These are phyloP conservation scores for Knoxia roxburghii DNA, from an alignment of 257 asterid genomes.

Conservation along the genomic window DNA sequence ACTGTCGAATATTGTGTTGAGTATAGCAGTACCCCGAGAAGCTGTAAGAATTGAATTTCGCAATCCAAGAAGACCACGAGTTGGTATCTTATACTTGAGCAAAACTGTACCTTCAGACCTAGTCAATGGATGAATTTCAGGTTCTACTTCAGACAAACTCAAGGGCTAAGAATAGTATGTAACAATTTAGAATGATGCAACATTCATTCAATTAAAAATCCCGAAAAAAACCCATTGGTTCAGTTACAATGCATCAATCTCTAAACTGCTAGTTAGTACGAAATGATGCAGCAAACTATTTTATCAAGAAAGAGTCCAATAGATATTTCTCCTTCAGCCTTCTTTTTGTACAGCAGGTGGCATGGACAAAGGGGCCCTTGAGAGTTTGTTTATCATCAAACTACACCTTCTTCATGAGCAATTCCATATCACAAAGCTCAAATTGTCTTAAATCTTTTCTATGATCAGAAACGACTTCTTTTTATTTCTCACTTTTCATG, in stretches of 20 bases:
- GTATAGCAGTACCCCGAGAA: conserved; percentile 91
- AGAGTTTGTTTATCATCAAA: too few species aligned
- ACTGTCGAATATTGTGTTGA: conserved; percentile 83
- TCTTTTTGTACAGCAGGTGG: not conserved
- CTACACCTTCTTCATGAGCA: not conserved
- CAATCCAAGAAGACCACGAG: conserved; percentile 94
- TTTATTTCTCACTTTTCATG: not conserved
- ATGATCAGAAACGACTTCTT: not conserved
- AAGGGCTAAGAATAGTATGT: not conserved
- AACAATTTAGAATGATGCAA: too few species aligned
- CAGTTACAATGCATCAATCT: not conserved
- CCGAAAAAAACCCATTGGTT: not conserved
- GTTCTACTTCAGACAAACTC: conserved; percentile 16
- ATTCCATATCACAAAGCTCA: not conserved
- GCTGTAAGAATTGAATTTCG: conserved; percentile 86
- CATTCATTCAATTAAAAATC: not conserved
- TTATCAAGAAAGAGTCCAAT: not conserved
- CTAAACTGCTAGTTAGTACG: not conserved
- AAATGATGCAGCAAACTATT: not conserved
- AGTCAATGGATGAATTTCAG: conserved; percentile 9
- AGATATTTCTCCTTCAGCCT: not conserved
- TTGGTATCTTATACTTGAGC: conserved; percentile 85
- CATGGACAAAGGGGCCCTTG: too few species aligned
- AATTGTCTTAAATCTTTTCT: not conserved
- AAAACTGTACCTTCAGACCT: conserved; percentile 79